phyloP scores from a whole-genome alignment of 306 rosid genomes.

The Carpinus fangiana region DNA sequence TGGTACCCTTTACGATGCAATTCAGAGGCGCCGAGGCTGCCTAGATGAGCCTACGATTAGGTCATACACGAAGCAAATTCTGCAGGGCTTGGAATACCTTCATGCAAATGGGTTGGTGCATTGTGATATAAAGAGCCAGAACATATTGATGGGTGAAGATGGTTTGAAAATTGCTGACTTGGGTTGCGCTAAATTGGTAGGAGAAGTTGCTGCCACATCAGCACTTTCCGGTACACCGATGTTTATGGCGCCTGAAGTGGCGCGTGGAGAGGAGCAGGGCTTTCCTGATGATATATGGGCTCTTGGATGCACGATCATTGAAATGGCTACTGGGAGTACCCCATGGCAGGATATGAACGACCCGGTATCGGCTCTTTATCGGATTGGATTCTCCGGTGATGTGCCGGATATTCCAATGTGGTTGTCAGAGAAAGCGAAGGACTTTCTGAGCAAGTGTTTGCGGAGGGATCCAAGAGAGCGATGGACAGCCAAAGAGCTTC shows the following conservation, averaged over 20 bases:
- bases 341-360: slow-evolving; percentile 45
- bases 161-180: slow-evolving; percentile 47
- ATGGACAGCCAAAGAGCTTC: slow-evolving; percentile 45
- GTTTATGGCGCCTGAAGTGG: slow-evolving; percentile 60
- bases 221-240: slow-evolving; percentile 51
- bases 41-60: slow-evolving; percentile 38
- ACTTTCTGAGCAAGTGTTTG: slow-evolving; percentile 48
- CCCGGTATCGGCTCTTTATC: slow-evolving; percentile 43
- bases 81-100: slow-evolving; percentile 49
- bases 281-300: slow-evolving; percentile 55
- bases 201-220: not conserved
- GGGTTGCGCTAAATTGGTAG: slow-evolving; percentile 51
- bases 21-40: slow-evolving; percentile 28
- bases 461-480: slow-evolving; percentile 42
- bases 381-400: slow-evolving; percentile 44
- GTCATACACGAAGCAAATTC: slow-evolving; percentile 40
- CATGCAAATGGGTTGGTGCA: slow-evolving; percentile 44
- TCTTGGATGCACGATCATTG: slow-evolving; percentile 59
- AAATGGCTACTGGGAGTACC: slow-evolving; percentile 46
- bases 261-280: slow-evolving; percentile 45
- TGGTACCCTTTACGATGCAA: slow-evolving; percentile 46
- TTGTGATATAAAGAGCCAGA: slow-evolving; percentile 60
- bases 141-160: slow-evolving; percentile 36
- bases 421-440: slow-evolving; percentile 41
- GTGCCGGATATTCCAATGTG: slow-evolving; percentile 35